Conservation (phyloP, 345 rosid genomes). For the Aquilaria yunnanensis region DNA sequence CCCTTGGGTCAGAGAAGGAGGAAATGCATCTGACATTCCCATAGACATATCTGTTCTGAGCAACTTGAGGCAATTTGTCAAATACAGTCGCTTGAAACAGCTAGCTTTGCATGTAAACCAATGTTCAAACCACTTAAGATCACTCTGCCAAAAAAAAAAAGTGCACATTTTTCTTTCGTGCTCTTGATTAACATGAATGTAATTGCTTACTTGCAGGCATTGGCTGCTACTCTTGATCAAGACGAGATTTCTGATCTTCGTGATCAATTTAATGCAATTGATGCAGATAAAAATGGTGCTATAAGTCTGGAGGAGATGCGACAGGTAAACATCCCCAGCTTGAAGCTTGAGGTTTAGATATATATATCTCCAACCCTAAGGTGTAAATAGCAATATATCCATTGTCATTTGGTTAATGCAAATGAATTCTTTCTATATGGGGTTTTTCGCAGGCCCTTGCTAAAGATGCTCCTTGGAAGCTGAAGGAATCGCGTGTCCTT, state of each 20-base stretch:
- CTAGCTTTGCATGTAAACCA: constrained; percentile 76
- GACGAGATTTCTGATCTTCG: constrained; percentile 76
- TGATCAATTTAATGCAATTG: constrained; percentile 97
- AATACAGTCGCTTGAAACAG: constrained; percentile 89
- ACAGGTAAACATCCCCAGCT: constrained; percentile 37
- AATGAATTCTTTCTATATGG: constrained; percentile 1
- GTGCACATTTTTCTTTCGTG: neutral
- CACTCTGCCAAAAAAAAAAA: constrained; percentile 2
- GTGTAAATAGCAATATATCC: too few species aligned
- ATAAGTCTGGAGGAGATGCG: constrained; percentile 98
- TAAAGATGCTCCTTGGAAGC: constrained; percentile 95
- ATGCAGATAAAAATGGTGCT: constrained; percentile 89
- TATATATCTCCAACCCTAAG: too few species aligned
- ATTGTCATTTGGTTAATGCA: neutral
- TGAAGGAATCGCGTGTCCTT: constrained; percentile 80
- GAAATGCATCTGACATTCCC: constrained; percentile 93
- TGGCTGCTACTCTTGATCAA: constrained; percentile 84
- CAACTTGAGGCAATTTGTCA: constrained; percentile 93
- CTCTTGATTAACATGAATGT: constrained; percentile 2
- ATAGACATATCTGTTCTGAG: constrained; percentile 91
- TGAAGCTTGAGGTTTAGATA: too few species aligned
- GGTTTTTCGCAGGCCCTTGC: constrained; percentile 75
- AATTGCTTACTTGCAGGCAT: constrained; percentile 46
- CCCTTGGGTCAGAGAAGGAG: constrained; percentile 99
- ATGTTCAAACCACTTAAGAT: constrained; percentile 2